phyloP scores from a whole-genome alignment of 495 filamentous ascomycete species.

The Halenospora varia region DNA sequence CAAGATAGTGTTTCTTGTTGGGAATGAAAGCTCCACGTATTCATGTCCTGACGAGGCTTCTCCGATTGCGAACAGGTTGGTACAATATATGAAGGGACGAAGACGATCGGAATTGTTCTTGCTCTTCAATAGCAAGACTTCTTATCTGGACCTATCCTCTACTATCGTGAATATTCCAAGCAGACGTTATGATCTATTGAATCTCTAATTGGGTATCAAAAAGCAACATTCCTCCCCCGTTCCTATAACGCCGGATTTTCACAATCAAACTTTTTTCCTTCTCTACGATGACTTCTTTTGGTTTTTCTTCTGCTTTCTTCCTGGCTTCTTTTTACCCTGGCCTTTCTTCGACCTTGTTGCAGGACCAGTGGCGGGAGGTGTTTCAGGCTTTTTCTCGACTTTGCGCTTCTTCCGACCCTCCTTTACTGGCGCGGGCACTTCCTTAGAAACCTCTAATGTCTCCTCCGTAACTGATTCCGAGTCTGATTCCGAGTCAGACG shows the following conservation, averaged over 20 bases:
- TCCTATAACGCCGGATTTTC: background rate
- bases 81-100: too few relatives aligned
- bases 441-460: background rate
- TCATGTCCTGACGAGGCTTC: too few relatives aligned
- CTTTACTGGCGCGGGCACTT: background rate
- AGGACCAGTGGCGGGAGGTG: background rate
- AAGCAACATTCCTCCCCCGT: background rate
- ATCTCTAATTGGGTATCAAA: background rate
- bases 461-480: constrained; percentile 9
- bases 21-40: too few relatives aligned
- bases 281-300: constrained; percentile 21
- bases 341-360: constrained; percentile 8
- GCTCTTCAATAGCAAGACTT: too few relatives aligned
- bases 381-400: background rate
- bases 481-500: constrained; percentile 27
- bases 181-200: background rate
- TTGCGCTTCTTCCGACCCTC: constrained; percentile 14
- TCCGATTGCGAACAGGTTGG: too few relatives aligned
- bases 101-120: too few relatives aligned
- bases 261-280: constrained; percentile 8
- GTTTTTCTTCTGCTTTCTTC: constrained; percentile 18
- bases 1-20: too few relatives aligned
- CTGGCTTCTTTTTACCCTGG: constrained; percentile 17
- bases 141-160: too few relatives aligned
- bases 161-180: too few relatives aligned